phyloP scores from a whole-genome alignment of 306 rosid species.

The Mucuna pruriens region DNA sequence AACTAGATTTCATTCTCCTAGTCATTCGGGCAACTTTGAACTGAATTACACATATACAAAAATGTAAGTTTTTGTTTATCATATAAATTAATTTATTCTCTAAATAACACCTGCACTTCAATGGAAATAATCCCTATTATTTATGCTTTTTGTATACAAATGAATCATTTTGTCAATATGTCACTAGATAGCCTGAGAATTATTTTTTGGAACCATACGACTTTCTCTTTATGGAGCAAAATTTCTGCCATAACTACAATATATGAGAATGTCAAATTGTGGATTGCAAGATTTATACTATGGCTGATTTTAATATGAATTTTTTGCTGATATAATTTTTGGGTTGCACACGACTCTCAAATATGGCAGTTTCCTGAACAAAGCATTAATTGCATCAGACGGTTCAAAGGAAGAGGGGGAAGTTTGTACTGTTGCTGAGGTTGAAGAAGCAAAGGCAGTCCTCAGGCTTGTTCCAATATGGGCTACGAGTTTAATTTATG shows the following conservation, averaged over 20 bases:
- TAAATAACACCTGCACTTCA: background rate
- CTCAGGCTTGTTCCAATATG: constrained; percentile 58
- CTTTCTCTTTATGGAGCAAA: background rate
- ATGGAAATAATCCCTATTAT: background rate
- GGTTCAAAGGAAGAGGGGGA: constrained; percentile 40
- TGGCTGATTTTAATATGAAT: background rate
- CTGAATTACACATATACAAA: background rate
- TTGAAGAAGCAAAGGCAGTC: constrained; percentile 56
- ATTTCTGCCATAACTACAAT: background rate
- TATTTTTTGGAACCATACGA: background rate
- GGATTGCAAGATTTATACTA: background rate
- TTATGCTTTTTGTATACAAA: background rate
- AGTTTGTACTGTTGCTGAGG: constrained; percentile 42
- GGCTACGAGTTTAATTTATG: constrained; percentile 46
- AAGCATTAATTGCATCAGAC: constrained; percentile 38
- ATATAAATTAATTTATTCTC: background rate
- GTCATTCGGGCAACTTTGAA: background rate
- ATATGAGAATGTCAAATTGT: background rate
- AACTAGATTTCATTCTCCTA: background rate
- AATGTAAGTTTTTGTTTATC: background rate
- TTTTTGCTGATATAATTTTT: background rate
- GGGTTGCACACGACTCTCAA: background rate
- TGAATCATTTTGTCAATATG: background rate
- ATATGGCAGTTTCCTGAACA: constrained; percentile 44
- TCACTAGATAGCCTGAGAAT: background rate